Evolutionary conservation across 208 protist species (phyloP).

Genomic region (Leishmania arabica): DNA sequence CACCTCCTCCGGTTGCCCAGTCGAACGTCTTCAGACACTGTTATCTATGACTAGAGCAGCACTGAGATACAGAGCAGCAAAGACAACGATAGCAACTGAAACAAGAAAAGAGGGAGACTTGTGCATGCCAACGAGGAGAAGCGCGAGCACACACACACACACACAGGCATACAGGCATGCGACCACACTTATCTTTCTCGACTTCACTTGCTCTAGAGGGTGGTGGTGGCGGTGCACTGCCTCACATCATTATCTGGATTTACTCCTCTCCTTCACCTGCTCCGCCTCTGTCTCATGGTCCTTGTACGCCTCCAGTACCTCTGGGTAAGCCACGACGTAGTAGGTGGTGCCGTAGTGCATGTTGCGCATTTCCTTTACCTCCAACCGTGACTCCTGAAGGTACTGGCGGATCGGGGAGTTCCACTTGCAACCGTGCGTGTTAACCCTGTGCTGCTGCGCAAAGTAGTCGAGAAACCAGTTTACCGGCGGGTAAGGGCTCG

Average conservation of each 20-base stretch:
- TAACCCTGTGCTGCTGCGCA: constrained; percentile 69
- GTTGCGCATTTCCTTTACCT: constrained; percentile 84
- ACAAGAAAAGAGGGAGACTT: not conserved
- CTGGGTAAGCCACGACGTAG: constrained; percentile 88
- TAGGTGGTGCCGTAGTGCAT: constrained; percentile 94
- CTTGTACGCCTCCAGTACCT: constrained; percentile 74
- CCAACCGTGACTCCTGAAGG: constrained; percentile 73
- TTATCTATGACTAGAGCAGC: not conserved
- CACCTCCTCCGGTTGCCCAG: not conserved
- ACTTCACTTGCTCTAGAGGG: not conserved
- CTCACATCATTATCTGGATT: constrained; percentile 8
- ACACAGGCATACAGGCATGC: not conserved
- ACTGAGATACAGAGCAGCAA: not conserved
- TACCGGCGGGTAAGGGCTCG: constrained; percentile 77
- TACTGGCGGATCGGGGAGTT: constrained; percentile 82
- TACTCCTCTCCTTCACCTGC: constrained; percentile 10
- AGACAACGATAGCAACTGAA: not conserved
- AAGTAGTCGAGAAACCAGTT: constrained; percentile 92
- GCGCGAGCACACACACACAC: not conserved
- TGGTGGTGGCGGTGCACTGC: not conserved
- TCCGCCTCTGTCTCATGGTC: constrained; percentile 30
- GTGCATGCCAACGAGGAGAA: not conserved
- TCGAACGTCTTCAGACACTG: not conserved
- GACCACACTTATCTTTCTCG: not conserved
- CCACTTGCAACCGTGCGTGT: constrained; percentile 90